Base-by-base conservation (phyloP, 257 asterid species). In the Petunia secreta region DNA sequence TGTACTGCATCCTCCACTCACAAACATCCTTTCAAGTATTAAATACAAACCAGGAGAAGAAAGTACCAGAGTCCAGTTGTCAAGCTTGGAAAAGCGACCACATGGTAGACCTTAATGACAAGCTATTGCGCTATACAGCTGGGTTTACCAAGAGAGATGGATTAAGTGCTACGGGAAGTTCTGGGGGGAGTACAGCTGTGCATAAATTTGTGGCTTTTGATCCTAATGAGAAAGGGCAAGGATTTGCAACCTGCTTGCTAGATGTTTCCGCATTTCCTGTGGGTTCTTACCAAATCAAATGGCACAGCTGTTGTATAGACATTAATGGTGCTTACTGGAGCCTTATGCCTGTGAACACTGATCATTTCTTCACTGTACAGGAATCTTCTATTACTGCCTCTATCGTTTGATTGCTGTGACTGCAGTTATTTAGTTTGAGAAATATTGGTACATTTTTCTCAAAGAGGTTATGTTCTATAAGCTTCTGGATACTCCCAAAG, bases 231-330 rank as follows among this genome's bases (percentile, higher is more conserved):
- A 82, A 86, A 36, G 87, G 95, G 66, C 98, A 90, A 82, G 98
- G 99, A 78, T 89, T 96, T 81, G 87, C 95, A n/a, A 82, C 94
- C 75, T 89, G 97, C 86, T 88, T 91, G 87, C 94, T 94, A 38
- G 95, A 94, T 65, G 83, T 85, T 55, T 94, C 97, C 15, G 62
- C 77, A 57, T 88, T 92, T 54, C 93, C 94, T 0, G 85, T 76
- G 44, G 99, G 99, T 52, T 77, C 86, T 77, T 92, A 92, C 85
- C 87, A 85, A 83, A 90, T 96, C 74, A 87, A 83, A 73, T 96
- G 98, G 99, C 93, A 80, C 78, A 80, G 97, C 83, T 85, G 97
- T 62, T 91, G 82, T 71, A 52, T 91, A 2, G 97, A 96, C 78
- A 75, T 60, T 65, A 80, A 55, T 40, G 98, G 97, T 84, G 88